Percentiles rank a stretch among this genome's conserved stretches.
Evolutionary conservation across 257 asterid species (phyloP).

Genomic region (Nicotiana knightiana): DNA sequence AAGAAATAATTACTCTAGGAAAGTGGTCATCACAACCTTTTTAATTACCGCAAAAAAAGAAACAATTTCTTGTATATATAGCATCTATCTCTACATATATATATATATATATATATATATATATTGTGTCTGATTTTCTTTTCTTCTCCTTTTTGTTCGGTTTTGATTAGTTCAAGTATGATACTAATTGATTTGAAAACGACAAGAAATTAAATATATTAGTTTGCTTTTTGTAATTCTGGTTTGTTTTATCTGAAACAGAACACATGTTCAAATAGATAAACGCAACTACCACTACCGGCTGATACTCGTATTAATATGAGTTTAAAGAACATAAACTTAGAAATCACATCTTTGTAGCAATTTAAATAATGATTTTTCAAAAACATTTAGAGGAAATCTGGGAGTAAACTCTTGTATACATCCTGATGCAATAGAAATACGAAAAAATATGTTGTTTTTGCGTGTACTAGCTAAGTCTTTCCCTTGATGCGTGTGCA

Average conservation of each 20-base stretch:
- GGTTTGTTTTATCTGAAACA: not conserved
- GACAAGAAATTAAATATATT: not conserved
- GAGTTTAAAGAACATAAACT: not conserved
- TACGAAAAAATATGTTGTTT: not conserved
- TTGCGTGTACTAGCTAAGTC: not conserved
- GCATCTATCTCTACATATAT: too few relatives aligned
- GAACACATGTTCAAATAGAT: not conserved
- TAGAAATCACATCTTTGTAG: not conserved
- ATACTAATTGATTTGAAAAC: not conserved
- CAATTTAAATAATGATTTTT: not conserved
- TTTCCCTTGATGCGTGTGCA: not conserved
- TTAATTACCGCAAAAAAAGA: too few relatives aligned
- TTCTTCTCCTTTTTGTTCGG: not conserved
- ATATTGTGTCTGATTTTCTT: not conserved
- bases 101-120: too few relatives aligned
- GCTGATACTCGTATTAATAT: not conserved
- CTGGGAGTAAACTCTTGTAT: not conserved
- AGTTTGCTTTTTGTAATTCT: not conserved
- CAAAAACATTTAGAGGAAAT: not conserved
- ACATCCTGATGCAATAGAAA: not conserved
- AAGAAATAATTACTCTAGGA: too few relatives aligned
- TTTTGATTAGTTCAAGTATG: not conserved
- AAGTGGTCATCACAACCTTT: too few relatives aligned
- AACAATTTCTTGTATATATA: too few relatives aligned
- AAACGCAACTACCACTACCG: not conserved